Percentiles rank a stretch among this genome's conserved stretches.
phyloP scores from a whole-genome alignment of 202 grass and related monocot genomes.

The Schoenoplectus triqueter region DNA sequence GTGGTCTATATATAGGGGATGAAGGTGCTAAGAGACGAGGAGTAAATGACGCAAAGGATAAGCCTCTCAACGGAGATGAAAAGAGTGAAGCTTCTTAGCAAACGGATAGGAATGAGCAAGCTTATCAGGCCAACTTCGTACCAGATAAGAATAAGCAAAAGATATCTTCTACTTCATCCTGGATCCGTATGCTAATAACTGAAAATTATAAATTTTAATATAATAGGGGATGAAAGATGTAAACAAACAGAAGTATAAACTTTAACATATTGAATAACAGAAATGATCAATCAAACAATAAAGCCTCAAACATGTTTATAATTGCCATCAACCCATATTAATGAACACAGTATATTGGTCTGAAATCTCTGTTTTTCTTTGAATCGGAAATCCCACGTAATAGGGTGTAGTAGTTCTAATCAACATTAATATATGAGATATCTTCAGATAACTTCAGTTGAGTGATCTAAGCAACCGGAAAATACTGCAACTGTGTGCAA shows the following conservation, averaged over 20 bases:
- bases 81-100: no score
- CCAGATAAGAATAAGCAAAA: no score
- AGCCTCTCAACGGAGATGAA: no score
- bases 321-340: background rate
- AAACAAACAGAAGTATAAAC: background rate
- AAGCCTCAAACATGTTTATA: background rate
- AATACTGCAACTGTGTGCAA: background rate
- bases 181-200: no score
- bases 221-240: background rate
- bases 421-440: background rate
- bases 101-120: no score
- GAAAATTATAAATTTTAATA: background rate
- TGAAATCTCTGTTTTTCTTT: conserved; percentile 22
- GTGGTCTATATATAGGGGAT: no score
- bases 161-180: no score
- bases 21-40: no score
- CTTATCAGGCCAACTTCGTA: no score
- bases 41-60: no score
- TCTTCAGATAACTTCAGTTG: conserved; percentile 23
- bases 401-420: conserved; percentile 10
- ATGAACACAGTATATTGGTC: background rate
- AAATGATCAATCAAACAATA: background rate
- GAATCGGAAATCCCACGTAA: conserved; percentile 16
- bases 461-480: conserved; percentile 17
- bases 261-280: background rate